These are phyloP conservation scores for Picea sitchensis DNA, from an alignment of 75 land plant species.

Conservation along the genomic window DNA sequence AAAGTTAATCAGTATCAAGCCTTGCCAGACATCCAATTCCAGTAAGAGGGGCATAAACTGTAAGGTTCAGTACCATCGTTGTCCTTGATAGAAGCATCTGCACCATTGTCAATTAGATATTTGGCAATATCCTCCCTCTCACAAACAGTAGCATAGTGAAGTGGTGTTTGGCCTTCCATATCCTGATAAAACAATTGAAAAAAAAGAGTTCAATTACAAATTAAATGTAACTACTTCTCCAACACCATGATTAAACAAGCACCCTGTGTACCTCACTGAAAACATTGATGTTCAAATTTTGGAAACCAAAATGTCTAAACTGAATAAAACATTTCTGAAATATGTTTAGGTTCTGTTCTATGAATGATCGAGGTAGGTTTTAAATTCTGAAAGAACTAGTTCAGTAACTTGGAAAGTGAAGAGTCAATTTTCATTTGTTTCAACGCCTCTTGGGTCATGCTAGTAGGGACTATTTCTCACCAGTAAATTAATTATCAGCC, in stretches of 20 bases:
- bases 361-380: too few species aligned
- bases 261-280: not conserved
- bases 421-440: too few species aligned
- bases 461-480: too few species aligned
- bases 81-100: conserved; percentile 36
- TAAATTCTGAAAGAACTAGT: too few species aligned
- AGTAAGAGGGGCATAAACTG: conserved; percentile 34
- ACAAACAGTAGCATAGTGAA: conserved; percentile 73
- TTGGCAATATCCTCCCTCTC: conserved; percentile 55
- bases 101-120: conserved; percentile 50
- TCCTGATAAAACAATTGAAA: conserved; percentile 35
- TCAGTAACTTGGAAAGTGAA: too few species aligned
- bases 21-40: conserved; percentile 31
- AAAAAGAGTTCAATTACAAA: not conserved
- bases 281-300: too few species aligned
- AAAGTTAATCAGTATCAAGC: not conserved
- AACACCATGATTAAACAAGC: not conserved
- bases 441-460: too few species aligned
- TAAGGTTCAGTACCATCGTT: conserved; percentile 46
- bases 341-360: too few species aligned
- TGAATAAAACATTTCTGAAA: too few species aligned
- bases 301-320: too few species aligned
- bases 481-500: too few species aligned
- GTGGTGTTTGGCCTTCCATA: conserved; percentile 68
- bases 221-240: not conserved